A percentile compares a stretch with the other conserved stretches of the same genome.
These are phyloP conservation scores for Phytophthora pinifolia DNA, from an alignment of 352 stramenopile genomes.

Conservation along the genomic window DNA sequence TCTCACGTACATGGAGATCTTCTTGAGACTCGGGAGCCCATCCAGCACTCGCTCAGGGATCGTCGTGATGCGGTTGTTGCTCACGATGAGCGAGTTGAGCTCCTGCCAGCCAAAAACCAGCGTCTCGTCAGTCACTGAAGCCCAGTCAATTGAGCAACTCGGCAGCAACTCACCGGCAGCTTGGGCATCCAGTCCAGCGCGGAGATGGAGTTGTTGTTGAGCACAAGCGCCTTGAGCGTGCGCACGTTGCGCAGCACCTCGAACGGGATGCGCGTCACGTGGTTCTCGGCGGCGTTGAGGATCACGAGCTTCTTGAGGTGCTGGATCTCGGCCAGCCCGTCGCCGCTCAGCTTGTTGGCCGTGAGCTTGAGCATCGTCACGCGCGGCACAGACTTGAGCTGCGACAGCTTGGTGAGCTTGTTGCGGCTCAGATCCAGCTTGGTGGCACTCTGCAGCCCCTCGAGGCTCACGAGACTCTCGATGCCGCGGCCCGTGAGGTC, in stretches of 20 bases:
- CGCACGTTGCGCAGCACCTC: slow-evolving; percentile 70
- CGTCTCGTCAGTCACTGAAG: slow-evolving; percentile 4
- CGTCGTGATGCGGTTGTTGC: slow-evolving; percentile 78
- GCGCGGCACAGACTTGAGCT: slow-evolving; percentile 57
- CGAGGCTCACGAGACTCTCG: slow-evolving; percentile 76
- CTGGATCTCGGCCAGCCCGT: slow-evolving; percentile 68
- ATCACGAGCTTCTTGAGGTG: slow-evolving; percentile 82
- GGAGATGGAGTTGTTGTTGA: slow-evolving; percentile 86
- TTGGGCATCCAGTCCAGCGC: slow-evolving; percentile 83
- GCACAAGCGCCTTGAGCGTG: slow-evolving; percentile 76
- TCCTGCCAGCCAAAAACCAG: slow-evolving; percentile 29
- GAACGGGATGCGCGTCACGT: slow-evolving; percentile 65
- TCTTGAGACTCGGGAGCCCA: slow-evolving; percentile 70
- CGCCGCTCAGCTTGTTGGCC: slow-evolving; percentile 74
- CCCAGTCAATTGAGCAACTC: not conserved
- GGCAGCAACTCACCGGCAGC: slow-evolving; percentile 35
- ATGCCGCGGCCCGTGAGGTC: slow-evolving; percentile 75
- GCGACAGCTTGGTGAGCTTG: slow-evolving; percentile 80
- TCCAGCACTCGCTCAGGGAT: slow-evolving; percentile 63
- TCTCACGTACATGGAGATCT: slow-evolving; percentile 77
- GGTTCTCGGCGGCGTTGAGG: slow-evolving; percentile 75
- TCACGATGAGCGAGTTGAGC: slow-evolving; percentile 86
- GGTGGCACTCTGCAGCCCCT: slow-evolving; percentile 55
- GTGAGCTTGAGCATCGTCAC: slow-evolving; percentile 83
- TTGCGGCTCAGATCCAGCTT: slow-evolving; percentile 87